Percentiles rank a stretch among this genome's conserved stretches.
Conservation (phyloP, 1,139 yeast genomes). For the Saccharomyces hybrid region DNA sequence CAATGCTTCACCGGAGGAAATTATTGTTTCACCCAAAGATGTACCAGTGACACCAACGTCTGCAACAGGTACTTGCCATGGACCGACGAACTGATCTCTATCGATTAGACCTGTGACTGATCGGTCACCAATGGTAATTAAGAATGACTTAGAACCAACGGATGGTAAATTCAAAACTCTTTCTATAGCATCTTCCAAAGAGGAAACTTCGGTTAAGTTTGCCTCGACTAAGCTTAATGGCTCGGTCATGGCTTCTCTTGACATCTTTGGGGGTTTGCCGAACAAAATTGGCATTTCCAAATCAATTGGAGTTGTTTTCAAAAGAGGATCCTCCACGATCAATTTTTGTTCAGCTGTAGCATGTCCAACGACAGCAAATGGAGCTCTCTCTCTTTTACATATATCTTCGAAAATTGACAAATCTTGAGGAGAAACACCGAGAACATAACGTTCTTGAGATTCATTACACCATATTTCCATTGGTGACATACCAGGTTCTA, state of each 20-base stretch:
- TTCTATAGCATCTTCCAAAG: slow-evolving; percentile 56
- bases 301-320: slow-evolving; percentile 82
- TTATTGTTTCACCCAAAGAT: slow-evolving; percentile 60
- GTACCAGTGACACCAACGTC: slow-evolving; percentile 97
- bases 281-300: slow-evolving; percentile 94
- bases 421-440: slow-evolving; percentile 83
- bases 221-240: slow-evolving; percentile 54
- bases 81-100: slow-evolving; percentile 98
- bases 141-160: slow-evolving; percentile 91
- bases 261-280: slow-evolving; percentile 96
- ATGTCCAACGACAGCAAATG: slow-evolving; percentile 90
- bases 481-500: slow-evolving; percentile 98
- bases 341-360: slow-evolving; percentile 86
- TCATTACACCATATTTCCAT: slow-evolving; percentile 99
- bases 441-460: slow-evolving; percentile 95
- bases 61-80: slow-evolving; percentile 99
- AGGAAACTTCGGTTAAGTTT: slow-evolving; percentile 33
- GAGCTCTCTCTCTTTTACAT: slow-evolving; percentile 94
- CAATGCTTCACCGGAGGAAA: slow-evolving; percentile 87
- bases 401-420: slow-evolving; percentile 63
- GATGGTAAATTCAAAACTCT: slow-evolving; percentile 87
- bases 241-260: slow-evolving; percentile 65
- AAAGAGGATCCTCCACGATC: slow-evolving; percentile 68
- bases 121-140: slow-evolving; percentile 96
- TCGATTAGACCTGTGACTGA: slow-evolving; percentile 94